Conservation (phyloP, 352 stramenopile species). For the Blastocystis sp. region DNA sequence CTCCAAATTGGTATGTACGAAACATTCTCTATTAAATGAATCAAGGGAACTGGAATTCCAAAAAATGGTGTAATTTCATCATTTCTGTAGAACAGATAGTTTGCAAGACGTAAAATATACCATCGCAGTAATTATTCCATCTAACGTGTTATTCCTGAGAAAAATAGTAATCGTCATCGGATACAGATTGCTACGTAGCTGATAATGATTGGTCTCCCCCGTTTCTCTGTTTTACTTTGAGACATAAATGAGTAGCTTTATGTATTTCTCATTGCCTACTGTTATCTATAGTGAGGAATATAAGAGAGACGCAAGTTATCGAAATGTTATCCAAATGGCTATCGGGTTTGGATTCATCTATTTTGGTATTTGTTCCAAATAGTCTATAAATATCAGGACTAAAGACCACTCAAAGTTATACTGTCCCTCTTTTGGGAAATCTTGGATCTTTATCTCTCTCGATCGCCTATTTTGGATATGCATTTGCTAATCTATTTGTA, state of each 20-base stretch:
- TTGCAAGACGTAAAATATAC: neutral
- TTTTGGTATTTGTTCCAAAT: constrained; percentile 6
- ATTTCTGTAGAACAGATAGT: neutral
- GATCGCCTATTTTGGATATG: constrained; percentile 59
- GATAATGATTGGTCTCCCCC: neutral
- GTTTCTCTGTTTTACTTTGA: neutral
- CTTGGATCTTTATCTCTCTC: constrained; percentile 46
- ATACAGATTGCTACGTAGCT: neutral
- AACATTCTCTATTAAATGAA: neutral
- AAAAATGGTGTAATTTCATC: neutral
- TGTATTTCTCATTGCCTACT: neutral
- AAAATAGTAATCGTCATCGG: neutral
- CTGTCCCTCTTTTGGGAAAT: constrained; percentile 32
- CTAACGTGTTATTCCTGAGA: neutral
- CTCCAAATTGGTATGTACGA: neutral
- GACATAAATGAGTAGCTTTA: neutral
- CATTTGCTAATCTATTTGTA: constrained; percentile 59
- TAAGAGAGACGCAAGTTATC: constrained; percentile 12
- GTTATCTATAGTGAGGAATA: constrained; percentile 12
- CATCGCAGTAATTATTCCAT: neutral
- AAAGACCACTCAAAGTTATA: constrained; percentile 52
- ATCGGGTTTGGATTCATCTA: constrained; percentile 61
- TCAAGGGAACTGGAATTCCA: neutral
- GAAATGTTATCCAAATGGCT: constrained; percentile 28
- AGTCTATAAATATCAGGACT: neutral